Evolutionary conservation across 225 moss, liverwort and hornwort genomes (phyloP), one percentile per base, ranked within the genome.

Genomic region (Pseudoscleropodium purum): DNA sequence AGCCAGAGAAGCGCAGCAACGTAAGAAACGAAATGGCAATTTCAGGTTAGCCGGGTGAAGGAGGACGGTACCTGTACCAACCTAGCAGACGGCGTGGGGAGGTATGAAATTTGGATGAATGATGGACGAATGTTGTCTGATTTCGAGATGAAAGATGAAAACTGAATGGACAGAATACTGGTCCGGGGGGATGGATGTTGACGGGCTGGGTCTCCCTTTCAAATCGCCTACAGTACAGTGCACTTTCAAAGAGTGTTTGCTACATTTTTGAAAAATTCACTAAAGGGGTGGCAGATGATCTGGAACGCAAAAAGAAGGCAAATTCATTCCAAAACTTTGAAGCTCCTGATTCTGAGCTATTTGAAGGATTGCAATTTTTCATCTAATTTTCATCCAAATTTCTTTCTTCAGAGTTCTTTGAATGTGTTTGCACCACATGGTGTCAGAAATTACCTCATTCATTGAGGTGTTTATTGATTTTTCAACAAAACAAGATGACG

Each of bases 1-100:
- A 85, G 89, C 91, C 91, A 77, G 51, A 83, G 83, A 75, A 89
- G 78, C 91, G 74, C 79, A 45, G 84, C 84, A 84, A 80, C 73
- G 61, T 20, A 64, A 57, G 88, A 85, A 61, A 2, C 79, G 54
- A 52, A 86, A 85, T 68, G 51, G 85, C 85, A 77, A 83, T 73
- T 72, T 31, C 60, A 60, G 37, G 6, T 62, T 56, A 7, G 45
- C 31, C n/a, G 79, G 70, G 62, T 54, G 64, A 52, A 85, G 89
- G 70, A 51, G 85, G 85, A 70, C 18, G 87, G 89, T 90, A 75
- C 36, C 59, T 85, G 81, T 86, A 76, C 82, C 76, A 43, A 91
- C 91, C 91, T 86, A 30, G 68, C 31, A 24, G 6, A 36, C 16
- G 4, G 29, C n/a, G 30, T 4, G 3, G 60, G 70, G n/a, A 88